Percentiles rank a stretch among this genome's conserved stretches.
phyloP scores from a whole-genome alignment of 2,329 filamentous ascomycete species.

The Sporothrix phasma region DNA sequence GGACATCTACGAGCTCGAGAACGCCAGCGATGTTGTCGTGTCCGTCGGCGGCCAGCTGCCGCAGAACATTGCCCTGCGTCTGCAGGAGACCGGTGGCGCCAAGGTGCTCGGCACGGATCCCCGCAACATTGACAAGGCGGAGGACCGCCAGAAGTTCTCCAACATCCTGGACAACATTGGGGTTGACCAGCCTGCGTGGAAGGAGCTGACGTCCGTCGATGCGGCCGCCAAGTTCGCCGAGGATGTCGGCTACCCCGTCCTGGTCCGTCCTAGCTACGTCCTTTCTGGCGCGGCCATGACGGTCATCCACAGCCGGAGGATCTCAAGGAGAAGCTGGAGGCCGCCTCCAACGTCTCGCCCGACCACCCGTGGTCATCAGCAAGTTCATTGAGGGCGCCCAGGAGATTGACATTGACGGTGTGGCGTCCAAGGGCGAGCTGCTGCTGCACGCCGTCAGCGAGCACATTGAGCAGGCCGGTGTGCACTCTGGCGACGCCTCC shows the following conservation, averaged over 20 bases:
- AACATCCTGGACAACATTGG: constrained; percentile 94
- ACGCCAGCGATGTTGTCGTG: constrained; percentile 76
- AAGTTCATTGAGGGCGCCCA: constrained; percentile 96
- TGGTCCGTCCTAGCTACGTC: constrained; percentile 91
- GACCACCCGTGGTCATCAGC: constrained; percentile 95
- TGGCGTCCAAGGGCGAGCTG: constrained; percentile 76
- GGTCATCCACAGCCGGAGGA: constrained; percentile 79
- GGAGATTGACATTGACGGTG: constrained; percentile 94
- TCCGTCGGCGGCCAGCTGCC: constrained; percentile 93
- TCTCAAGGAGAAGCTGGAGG: constrained; percentile 88
- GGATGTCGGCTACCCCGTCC: constrained; percentile 81
- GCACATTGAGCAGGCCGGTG: constrained; percentile 93
- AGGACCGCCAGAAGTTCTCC: constrained; percentile 97
- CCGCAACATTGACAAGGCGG: constrained; percentile 91
- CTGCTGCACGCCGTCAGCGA: constrained; percentile 88
- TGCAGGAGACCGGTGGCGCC: constrained; percentile 84
- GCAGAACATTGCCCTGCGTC: constrained; percentile 90
- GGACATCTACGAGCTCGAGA: constrained; percentile 96
- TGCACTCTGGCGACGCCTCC: constrained; percentile 95
- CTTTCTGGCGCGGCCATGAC: constrained; percentile 98
- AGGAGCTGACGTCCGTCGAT: constrained; percentile 81
- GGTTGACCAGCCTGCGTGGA: constrained; percentile 95
- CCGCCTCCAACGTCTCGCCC: constrained; percentile 80
- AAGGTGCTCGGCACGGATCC: constrained; percentile 90
- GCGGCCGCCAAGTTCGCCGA: constrained; percentile 83